phyloP scores from a whole-genome alignment of 2,329 filamentous ascomycete species.

The Fusarium odoratissimum region DNA sequence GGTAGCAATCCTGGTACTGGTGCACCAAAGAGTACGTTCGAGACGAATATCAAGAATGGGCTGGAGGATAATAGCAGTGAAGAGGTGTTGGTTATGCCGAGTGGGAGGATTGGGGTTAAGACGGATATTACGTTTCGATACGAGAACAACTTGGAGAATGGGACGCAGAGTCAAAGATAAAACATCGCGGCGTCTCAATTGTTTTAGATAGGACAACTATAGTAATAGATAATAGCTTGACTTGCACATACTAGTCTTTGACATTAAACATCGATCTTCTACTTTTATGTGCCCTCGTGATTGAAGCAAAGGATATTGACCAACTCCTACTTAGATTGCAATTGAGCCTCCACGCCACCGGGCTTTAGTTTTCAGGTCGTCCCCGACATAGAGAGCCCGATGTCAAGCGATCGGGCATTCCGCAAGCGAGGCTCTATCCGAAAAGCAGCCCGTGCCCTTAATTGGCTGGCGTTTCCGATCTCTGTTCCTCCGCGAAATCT shows the following conservation, averaged over 20 bases:
- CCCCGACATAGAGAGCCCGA: rapidly evolving
- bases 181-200: rapidly evolving
- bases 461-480: neutral
- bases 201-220: rapidly evolving
- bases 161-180: neutral
- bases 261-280: no score
- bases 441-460: no score
- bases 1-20: neutral
- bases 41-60: conserved; percentile 14
- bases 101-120: conserved; percentile 26
- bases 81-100: conserved; percentile 13
- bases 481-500: rapidly evolving
- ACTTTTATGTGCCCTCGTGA: rapidly evolving
- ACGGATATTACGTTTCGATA: conserved; percentile 24
- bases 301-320: rapidly evolving
- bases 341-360: neutral
- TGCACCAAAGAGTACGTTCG: conserved; percentile 4
- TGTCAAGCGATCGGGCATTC: neutral
- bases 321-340: no score
- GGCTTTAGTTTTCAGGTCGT: neutral
- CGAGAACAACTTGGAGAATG: conserved; percentile 2
- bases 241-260: rapidly evolving
- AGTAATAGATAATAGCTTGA: rapidly evolving
- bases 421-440: no score
- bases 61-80: conserved; percentile 26